Evolutionary conservation across 768 basidiomycete species (phyloP).

Genomic region (Agaricus sinodeliciosus): DNA sequence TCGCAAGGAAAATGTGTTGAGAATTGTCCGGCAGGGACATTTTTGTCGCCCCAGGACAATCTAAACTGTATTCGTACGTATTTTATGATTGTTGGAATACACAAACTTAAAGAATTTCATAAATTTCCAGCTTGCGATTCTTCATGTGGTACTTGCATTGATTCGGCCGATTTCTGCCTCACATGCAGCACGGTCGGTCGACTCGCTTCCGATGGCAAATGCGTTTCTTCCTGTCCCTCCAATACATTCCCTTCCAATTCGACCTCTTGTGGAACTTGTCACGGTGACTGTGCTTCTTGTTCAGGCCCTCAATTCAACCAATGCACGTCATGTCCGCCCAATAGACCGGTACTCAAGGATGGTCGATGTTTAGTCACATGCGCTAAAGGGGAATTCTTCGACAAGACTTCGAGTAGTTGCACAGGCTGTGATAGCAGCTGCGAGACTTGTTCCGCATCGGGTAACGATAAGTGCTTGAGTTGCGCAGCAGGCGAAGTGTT

Average conservation of each 20-base stretch:
- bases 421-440: conserved; percentile 71
- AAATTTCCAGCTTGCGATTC: conserved; percentile 30
- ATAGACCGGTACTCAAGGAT: conserved; percentile 64
- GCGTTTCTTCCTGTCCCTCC: conserved; percentile 69
- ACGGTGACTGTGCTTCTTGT: conserved; percentile 83
- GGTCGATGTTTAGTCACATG: conserved; percentile 80
- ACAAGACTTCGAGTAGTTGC: conserved; percentile 56
- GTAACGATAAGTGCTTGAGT: conserved; percentile 62
- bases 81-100: neutral
- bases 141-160: conserved; percentile 66
- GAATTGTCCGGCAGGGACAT: conserved; percentile 68
- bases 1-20: conserved; percentile 63
- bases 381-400: conserved; percentile 65
- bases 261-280: conserved; percentile 67
- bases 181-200: conserved; percentile 56
- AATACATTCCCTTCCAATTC: conserved; percentile 55
- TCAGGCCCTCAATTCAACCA: conserved; percentile 73
- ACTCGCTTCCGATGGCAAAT: conserved; percentile 67
- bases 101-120: neutral
- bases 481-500: conserved; percentile 67
- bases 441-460: conserved; percentile 69
- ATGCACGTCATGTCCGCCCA: conserved; percentile 64
- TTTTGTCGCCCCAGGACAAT: conserved; percentile 66
- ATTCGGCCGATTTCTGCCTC: conserved; percentile 63
- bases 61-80: conserved; percentile 66